A percentile compares a stretch with the other conserved stretches of the same genome.
Evolutionary conservation across 2,329 filamentous ascomycete genomes (phyloP).

Genomic region (Talaromyces sp.): DNA sequence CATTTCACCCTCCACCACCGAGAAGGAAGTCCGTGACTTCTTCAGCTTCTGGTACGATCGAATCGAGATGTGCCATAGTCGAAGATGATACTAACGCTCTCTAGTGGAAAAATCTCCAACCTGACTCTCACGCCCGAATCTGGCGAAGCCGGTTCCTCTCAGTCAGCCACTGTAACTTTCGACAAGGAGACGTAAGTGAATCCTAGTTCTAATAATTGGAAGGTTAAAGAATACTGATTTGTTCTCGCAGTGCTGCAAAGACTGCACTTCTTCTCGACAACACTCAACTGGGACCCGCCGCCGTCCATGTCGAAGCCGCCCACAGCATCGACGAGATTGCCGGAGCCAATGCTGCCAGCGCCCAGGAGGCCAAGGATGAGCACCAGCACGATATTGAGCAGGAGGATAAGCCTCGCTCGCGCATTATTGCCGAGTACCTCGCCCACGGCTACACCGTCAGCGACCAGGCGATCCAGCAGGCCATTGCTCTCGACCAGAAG

Average conservation of each 20-base stretch:
- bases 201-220: not conserved
- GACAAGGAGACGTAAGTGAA: constrained; percentile 73
- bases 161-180: constrained; percentile 88
- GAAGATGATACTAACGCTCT: constrained; percentile 2
- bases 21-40: constrained; percentile 92
- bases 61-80: not conserved
- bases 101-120: constrained; percentile 81
- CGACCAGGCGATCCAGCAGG: constrained; percentile 69
- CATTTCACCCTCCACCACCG: constrained; percentile 73
- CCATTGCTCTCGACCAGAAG: constrained; percentile 81
- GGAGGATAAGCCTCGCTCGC: constrained; percentile 92
- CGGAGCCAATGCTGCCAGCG: constrained; percentile 53
- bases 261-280: constrained; percentile 95
- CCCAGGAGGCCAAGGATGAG: constrained; percentile 48
- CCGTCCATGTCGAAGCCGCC: constrained; percentile 73
- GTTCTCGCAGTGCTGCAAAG: constrained; percentile 65
- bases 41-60: constrained; percentile 81
- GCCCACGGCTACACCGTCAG: constrained; percentile 87
- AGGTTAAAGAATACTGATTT: not conserved
- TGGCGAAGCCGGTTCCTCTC: constrained; percentile 53
- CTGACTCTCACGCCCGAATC: constrained; percentile 66
- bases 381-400: constrained; percentile 68
- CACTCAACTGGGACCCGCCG: constrained; percentile 74
- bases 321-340: constrained; percentile 59
- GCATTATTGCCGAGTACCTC: constrained; percentile 93